These are phyloP conservation scores for Arthrobotrys sphaeroides DNA, from an alignment of 2,329 filamentous ascomycete genomes.

Conservation along the genomic window DNA sequence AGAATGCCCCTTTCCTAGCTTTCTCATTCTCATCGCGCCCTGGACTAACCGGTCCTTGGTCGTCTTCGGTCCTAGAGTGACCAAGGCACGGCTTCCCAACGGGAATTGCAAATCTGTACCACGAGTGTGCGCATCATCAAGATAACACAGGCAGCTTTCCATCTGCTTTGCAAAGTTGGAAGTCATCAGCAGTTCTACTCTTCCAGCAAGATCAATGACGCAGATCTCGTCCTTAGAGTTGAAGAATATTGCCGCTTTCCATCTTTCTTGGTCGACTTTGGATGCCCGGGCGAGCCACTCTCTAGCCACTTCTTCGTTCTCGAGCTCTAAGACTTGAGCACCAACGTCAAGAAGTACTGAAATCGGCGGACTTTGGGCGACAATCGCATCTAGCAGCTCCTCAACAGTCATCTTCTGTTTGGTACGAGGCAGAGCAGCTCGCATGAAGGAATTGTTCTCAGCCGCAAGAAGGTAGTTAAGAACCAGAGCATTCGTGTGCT, in stretches of 20 bases:
- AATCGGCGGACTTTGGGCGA: conserved; percentile 61
- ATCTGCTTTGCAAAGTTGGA: conserved; percentile 70
- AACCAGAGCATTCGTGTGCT: conserved; percentile 75
- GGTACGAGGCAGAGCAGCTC: conserved; percentile 11
- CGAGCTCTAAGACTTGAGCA: conserved; percentile 73
- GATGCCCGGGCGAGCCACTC: conserved; percentile 65
- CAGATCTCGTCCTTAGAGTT: conserved; percentile 67
- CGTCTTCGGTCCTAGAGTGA: conserved; percentile 73
- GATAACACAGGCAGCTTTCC: conserved; percentile 71
- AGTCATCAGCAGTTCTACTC: conserved; percentile 65
- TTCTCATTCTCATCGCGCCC: conserved; percentile 76
- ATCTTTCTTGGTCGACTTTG: conserved; percentile 9
- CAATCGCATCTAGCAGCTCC: conserved; percentile 64
- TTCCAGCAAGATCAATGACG: conserved; percentile 66
- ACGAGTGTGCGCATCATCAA: conserved; percentile 76
- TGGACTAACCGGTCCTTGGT: conserved; percentile 77
- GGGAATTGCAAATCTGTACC: conserved; percentile 75
- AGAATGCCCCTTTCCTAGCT: conserved; percentile 73
- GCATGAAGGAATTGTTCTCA: conserved; percentile 63
- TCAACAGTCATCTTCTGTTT: conserved; percentile 57
- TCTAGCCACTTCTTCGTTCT: conserved; percentile 67
- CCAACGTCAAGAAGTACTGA: conserved; percentile 76
- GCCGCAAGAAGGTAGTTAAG: conserved; percentile 68
- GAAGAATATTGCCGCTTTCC: conserved; percentile 68
- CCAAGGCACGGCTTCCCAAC: conserved; percentile 68